Evolutionary conservation across 139 green algal species (phyloP), one percentile per base, ranked within the genome.

Genomic region (Dunaliella sp.): DNA sequence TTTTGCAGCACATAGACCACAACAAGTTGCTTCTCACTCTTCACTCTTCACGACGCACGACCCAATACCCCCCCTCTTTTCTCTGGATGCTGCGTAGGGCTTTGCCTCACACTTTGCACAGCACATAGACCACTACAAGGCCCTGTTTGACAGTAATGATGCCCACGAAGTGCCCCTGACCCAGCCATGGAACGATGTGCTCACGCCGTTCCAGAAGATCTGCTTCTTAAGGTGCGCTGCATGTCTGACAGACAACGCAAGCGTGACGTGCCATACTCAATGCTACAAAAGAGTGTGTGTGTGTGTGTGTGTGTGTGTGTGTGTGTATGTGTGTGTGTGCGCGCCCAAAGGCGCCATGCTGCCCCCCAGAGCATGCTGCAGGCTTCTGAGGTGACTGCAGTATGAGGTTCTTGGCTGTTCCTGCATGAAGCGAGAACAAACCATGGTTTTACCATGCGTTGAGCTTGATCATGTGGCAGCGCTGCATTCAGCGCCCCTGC

Each of bases 61-160:
- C n/a, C n/a, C n/a, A n/a, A n/a, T n/a, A n/a, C n/a, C n/a, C n/a
- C n/a, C n/a, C n/a, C n/a, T n/a, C n/a, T n/a, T n/a, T n/a, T n/a
- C n/a, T n/a, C n/a, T 33, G 73, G 7, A 36, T 59, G 36, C 0
- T 38, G 0, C 86, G 77, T 35, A 87, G 57, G 84, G 81, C 1
- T 90, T 91, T 83, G 80, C 82, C 33, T 37, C 89, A 32, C 89
- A 95, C 84, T 86, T 97, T 26, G 83, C 84, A 1, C 34, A 80
- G 3, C 87, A 94, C 81, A 37, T 95, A 38, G 74, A 72, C 1
- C 87, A 93, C 75, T 97, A 96, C 89, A 90, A 90, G 73, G 87
- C 73, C 34, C 83, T 96, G 35, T 98, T 98, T 80, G 95, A 98
- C 89, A 93, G 88, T 85, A 93, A 92, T 36, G 91, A 96, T 34